Base-by-base conservation (phyloP, 1,139 yeast species). In the Lodderomyces beijingensis region DNA sequence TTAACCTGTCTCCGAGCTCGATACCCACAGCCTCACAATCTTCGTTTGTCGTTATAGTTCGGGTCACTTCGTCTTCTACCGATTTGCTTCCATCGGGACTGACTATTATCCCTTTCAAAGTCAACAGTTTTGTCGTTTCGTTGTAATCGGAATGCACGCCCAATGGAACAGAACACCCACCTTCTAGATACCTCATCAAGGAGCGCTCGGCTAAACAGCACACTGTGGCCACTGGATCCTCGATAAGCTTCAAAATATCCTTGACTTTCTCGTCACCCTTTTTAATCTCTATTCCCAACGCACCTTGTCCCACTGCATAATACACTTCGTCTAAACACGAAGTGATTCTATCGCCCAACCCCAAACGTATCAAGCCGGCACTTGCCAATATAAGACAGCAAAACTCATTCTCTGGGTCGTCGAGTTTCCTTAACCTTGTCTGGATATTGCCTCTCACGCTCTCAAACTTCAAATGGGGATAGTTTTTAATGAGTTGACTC, bases 291-390 rank as follows among this genome's bases (percentile, higher is more conserved):
- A 91, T 67, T 14, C 97, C 98, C 34, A 91, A 64, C 0, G 97
- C 97, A 42, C 98, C 98, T 64, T 91, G 98, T 12, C 98, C 98
- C 26, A 91, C 96, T 0, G 98, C 96, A 53, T 91, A 86, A 55
- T 80, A 85, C 95, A 91, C 86, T 38, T 82, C 87, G 42, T 81
- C 78, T 42, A 91, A 68, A 44, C 57, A 70, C 26, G 78, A 67
- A 11, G 87, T 75, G 50, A 91, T 88, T 56, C 97, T 71, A 41
- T 76, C 59, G 18, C 74, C 78, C 37, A 88, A 62, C 3, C 80
- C 86, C 29, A 84, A 62, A 44, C 98, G 74, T 25, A 74, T 65
- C 39, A 91, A 70, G 2, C 98, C 98, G 3, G 98, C 97, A 15
- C 93, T 83, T 0, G 98, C 98, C 40, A 91, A 68, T 38, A 91